Conservation (phyloP, 345 rosid species). For the Moricandia arvensis region DNA sequence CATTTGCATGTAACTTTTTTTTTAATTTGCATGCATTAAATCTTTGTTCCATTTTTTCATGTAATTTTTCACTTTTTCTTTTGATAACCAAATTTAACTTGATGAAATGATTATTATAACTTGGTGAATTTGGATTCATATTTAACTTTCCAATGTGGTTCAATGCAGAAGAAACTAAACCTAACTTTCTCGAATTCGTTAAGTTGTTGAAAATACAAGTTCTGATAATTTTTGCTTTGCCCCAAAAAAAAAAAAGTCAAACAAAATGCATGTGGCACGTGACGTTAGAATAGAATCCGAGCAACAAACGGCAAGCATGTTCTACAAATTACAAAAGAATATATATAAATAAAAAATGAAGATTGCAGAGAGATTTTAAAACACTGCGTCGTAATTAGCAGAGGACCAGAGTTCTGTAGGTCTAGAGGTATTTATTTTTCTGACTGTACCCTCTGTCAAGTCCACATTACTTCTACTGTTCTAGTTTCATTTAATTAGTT, state of each 20-base stretch:
- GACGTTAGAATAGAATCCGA: conserved; percentile 5
- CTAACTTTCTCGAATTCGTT: not conserved
- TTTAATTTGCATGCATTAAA: not conserved
- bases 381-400: not conserved
- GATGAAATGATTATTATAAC: not conserved
- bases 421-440: conserved; percentile 6
- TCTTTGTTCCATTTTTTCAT: not conserved
- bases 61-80: not conserved
- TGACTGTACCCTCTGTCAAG: conserved; percentile 10
- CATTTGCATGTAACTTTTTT: conserved; percentile 14
- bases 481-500: not conserved
- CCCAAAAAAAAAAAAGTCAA: conserved; percentile 3
- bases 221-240: not conserved
- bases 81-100: not conserved
- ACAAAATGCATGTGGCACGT: conserved; percentile 31
- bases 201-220: not conserved
- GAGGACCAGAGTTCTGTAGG: not conserved
- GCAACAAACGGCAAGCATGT: conserved; percentile 8
- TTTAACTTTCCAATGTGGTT: not conserved
- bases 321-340: not conserved
- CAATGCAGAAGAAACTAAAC: not conserved
- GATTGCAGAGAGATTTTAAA: not conserved
- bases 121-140: not conserved
- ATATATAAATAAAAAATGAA: not conserved
- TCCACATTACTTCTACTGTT: not conserved